phyloP scores from a whole-genome alignment of 805 yeast genomes.

The Saturnispora hagleri region DNA sequence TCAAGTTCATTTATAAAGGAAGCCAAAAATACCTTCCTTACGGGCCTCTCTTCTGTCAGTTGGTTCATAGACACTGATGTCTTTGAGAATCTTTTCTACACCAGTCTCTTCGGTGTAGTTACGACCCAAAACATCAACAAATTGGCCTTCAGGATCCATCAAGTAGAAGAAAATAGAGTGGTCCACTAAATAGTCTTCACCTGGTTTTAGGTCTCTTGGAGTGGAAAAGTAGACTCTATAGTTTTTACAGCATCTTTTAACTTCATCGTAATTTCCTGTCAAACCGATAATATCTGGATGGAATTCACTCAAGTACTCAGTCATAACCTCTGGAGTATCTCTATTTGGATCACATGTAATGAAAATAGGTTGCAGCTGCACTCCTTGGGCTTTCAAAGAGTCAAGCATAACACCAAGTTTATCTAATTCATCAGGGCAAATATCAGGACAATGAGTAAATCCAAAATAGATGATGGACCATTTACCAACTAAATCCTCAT shows the following conservation, averaged over 20 bases:
- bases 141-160: slow-evolving; percentile 98
- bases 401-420: slow-evolving; percentile 70
- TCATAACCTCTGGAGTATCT: slow-evolving; percentile 78
- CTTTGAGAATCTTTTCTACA: slow-evolving; percentile 63
- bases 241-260: slow-evolving; percentile 77
- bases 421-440: slow-evolving; percentile 96
- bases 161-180: slow-evolving; percentile 95
- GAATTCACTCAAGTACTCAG: slow-evolving; percentile 78
- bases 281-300: slow-evolving; percentile 84
- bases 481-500: slow-evolving; percentile 64
- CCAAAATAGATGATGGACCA: slow-evolving; percentile 91
- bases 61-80: slow-evolving; percentile 69
- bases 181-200: slow-evolving; percentile 93
- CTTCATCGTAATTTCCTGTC: slow-evolving; percentile 82
- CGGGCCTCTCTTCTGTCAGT: slow-evolving; percentile 57
- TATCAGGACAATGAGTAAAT: slow-evolving; percentile 95
- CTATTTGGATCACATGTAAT: slow-evolving; percentile 97
- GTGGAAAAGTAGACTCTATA: slow-evolving; percentile 96
- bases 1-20: slow-evolving; percentile 36
- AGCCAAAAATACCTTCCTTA: slow-evolving; percentile 51
- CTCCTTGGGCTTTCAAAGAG: slow-evolving; percentile 46
- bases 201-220: slow-evolving; percentile 87
- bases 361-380: slow-evolving; percentile 74
- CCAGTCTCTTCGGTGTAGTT: slow-evolving; percentile 77
- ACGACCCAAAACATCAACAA: slow-evolving; percentile 89